Evolutionary conservation across 1,284 basidiomycete species (phyloP), one percentile per base, ranked within the genome.

Genomic region (Ustilago tritici): DNA sequence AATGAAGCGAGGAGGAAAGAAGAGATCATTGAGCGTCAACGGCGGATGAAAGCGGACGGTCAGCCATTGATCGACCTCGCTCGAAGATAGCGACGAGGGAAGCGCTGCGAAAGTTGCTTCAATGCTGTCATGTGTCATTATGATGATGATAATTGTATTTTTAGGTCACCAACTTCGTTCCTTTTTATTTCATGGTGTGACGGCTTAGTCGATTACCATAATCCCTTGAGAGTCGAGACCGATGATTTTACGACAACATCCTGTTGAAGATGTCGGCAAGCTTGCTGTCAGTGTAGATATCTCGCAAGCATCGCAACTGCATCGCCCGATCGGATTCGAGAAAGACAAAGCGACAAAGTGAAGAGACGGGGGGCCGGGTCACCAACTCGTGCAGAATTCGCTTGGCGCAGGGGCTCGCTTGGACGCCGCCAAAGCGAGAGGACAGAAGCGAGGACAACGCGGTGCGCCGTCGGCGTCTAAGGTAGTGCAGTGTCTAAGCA

Each of bases 21-120:
- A 15, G 76, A 78, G 19, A 61, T 58, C 3, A 57, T 63, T 19
- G 78, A 80, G 55, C 61, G 78, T 28, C 69, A 72, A 46, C 59
- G 76, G 19, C 28, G 69, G 23, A 65, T 68, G 63, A 70, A 70
- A 35, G 58, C 74, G 5, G 74, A 76, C 6, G 78, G 75, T 11
- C 71, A 74, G 62, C 78, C 78, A 3, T 56, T 80, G 32, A 58
- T 78, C 19, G 78, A 78, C 31, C 60, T 80, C 9, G 56, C 46
- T 43, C 70, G 70, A 19, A 72, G 60, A 54, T 72, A 65, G 46
- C 9, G 7, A 14, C 12, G 23, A 50, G 9, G 6, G 3, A n/a
- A 50, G 23, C 31, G 28, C 28, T 8, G 15, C 12, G 28, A 6
- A 50, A 31, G 23, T 28, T 50, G 23, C 49, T 50, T 50, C 14